These are phyloP conservation scores for Pezicula carpinea DNA, from an alignment of 2,329 filamentous ascomycete species.

Conservation along the genomic window DNA sequence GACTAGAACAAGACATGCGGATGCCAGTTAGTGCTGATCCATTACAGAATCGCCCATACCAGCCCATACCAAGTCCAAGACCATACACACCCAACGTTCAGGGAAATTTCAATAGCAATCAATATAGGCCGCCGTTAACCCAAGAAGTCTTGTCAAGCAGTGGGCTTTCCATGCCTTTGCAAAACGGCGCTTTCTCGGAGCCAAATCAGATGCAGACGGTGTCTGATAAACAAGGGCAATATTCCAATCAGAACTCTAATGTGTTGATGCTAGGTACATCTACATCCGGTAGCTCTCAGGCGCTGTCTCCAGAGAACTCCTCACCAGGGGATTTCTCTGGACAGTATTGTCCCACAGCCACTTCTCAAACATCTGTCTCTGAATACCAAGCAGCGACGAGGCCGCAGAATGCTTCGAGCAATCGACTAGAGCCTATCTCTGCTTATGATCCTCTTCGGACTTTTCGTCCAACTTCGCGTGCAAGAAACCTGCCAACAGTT, in stretches of 20 bases:
- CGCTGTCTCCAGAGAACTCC: constrained; percentile 1
- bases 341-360: constrained; percentile 3
- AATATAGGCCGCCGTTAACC: constrained; percentile 2
- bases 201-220: not conserved
- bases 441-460: constrained; percentile 22
- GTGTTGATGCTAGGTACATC: not conserved
- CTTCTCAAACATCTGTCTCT: constrained; percentile 5
- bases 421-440: not conserved
- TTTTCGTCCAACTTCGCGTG: constrained; percentile 25
- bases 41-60: constrained; percentile 10
- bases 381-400: constrained; percentile 1
- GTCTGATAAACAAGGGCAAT: not conserved
- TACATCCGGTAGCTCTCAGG: not conserved
- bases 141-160: constrained; percentile 1
- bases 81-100: not conserved
- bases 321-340: constrained; percentile 2
- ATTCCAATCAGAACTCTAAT: not conserved
- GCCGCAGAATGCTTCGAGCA: not conserved
- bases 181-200: constrained; percentile 1
- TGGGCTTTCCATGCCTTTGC: not conserved
- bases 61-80: not conserved
- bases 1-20: constrained; percentile 21
- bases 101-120: not conserved
- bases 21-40: constrained; percentile 16
- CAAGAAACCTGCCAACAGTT: constrained; percentile 25